Evolutionary conservation across 225 moss, liverwort and hornwort species (phyloP).

Genomic region (Thuidium tamariscinum): DNA sequence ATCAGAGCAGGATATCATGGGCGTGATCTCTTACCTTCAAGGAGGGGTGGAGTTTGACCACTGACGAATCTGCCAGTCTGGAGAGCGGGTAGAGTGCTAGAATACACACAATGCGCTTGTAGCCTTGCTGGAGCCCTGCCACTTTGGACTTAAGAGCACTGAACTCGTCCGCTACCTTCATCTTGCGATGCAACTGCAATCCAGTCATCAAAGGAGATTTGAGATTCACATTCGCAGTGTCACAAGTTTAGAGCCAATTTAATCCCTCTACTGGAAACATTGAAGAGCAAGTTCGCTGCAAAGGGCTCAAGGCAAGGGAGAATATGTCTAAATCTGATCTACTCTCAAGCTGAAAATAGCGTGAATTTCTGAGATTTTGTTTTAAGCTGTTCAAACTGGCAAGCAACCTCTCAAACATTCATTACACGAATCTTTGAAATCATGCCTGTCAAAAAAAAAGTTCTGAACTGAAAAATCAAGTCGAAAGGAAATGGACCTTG

Average conservation of each 20-base stretch:
- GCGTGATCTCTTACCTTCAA: constrained; percentile 21
- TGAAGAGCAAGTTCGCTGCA: background rate
- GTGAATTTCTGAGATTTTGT: background rate
- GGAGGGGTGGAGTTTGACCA: constrained; percentile 28
- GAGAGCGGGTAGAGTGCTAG: constrained; percentile 29
- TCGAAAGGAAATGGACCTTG: background rate
- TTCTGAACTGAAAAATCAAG: background rate
- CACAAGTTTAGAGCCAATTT: background rate
- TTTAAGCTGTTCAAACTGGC: background rate
- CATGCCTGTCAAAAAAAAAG: background rate
- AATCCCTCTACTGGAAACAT: background rate
- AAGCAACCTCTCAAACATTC: background rate
- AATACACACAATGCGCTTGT: constrained; percentile 43
- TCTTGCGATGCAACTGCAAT: constrained; percentile 44
- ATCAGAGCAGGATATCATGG: background rate
- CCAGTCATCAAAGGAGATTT: background rate
- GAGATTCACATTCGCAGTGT: background rate
- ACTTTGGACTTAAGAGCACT: constrained; percentile 44
- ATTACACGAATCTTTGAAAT: background rate
- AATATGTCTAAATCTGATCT: background rate
- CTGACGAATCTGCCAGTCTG: constrained; percentile 5
- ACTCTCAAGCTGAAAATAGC: background rate
- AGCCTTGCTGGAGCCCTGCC: constrained; percentile 47
- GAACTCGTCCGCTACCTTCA: constrained; percentile 58
- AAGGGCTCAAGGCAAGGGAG: no score